Percentiles rank a stretch among this genome's conserved stretches.
phyloP scores from a whole-genome alignment of 495 filamentous ascomycete species.

The Hypoxylon fragiforme region DNA sequence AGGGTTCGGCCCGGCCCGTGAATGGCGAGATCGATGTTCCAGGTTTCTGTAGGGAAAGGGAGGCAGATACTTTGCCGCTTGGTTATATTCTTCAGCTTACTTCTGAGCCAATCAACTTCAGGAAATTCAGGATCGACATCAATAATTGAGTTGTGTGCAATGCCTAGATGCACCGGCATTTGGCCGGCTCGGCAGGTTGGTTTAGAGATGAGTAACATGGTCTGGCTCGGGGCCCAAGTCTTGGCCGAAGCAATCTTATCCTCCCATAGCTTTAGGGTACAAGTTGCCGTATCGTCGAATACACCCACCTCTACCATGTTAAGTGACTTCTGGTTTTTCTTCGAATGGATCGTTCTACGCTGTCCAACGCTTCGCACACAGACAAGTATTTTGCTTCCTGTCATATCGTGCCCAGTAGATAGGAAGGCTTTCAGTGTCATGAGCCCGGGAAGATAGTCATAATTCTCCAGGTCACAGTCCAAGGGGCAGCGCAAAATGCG shows the following conservation, averaged over 20 bases:
- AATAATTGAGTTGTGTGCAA: constrained; percentile 53
- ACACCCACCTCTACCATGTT: constrained; percentile 57
- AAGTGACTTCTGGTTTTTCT: constrained; percentile 42
- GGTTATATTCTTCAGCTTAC: constrained; percentile 50
- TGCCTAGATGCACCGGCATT: constrained; percentile 38
- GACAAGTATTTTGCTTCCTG: constrained; percentile 53
- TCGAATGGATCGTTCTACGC: constrained; percentile 54
- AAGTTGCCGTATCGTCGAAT: constrained; percentile 63
- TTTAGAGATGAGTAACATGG: constrained; percentile 60
- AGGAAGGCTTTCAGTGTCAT: constrained; percentile 60
- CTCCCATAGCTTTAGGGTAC: constrained; percentile 58
- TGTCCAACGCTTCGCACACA: constrained; percentile 60
- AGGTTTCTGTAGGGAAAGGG: constrained; percentile 54
- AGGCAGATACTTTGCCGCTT: constrained; percentile 59
- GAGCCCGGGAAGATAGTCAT: constrained; percentile 46
- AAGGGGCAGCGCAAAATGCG: constrained; percentile 51
- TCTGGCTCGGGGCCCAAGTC: constrained; percentile 56
- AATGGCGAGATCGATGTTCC: constrained; percentile 53
- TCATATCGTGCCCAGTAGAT: constrained; percentile 54
- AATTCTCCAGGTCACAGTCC: constrained; percentile 39
- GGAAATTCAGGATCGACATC: constrained; percentile 61
- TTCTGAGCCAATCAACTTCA: constrained; percentile 62
- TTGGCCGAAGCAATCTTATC: constrained; percentile 51
- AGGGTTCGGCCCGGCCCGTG: constrained; percentile 50
- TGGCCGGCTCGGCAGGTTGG: constrained; percentile 48